Evolutionary conservation across 2,329 filamentous ascomycete genomes (phyloP).

Genomic region (Acephala macrosclerotiorum): DNA sequence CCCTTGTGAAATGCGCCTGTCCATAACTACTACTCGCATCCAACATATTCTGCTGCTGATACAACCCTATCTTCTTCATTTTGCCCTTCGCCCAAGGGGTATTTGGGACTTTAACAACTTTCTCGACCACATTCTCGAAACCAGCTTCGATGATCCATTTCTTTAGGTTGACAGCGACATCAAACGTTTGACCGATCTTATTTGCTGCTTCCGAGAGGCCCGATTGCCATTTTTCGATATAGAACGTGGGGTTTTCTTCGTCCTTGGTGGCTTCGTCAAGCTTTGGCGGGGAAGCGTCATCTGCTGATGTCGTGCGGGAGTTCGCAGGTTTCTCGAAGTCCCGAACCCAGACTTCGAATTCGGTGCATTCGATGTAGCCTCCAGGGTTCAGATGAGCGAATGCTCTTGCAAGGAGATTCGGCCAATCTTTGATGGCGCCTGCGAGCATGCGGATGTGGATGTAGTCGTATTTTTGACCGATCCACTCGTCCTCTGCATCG

Average conservation of each 20-base stretch:
- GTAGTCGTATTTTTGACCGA: conserved; percentile 40
- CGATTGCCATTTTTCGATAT: conserved; percentile 32
- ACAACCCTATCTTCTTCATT: conserved; percentile 45
- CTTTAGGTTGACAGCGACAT: conserved; percentile 29
- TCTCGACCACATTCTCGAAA: conserved; percentile 43
- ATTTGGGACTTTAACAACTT: conserved; percentile 28
- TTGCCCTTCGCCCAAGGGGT: conserved; percentile 50
- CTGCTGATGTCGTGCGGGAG: neutral
- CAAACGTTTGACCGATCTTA: conserved; percentile 43
- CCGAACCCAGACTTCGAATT: conserved; percentile 35
- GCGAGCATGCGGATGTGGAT: conserved; percentile 49
- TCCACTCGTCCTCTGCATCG: conserved; percentile 43
- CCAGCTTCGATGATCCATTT: conserved; percentile 46
- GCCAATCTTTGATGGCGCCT: conserved; percentile 46
- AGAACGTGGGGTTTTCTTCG: conserved; percentile 5
- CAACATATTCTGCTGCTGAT: conserved; percentile 35
- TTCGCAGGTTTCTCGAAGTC: conserved; percentile 19
- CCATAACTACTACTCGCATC: conserved; percentile 30
- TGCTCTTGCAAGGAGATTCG: conserved; percentile 31
- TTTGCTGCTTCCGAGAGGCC: conserved; percentile 41
- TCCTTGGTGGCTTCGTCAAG: neutral
- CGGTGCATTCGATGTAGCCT: conserved; percentile 37
- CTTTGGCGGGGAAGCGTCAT: neutral
- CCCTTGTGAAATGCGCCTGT: conserved; percentile 40
- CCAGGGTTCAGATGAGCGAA: conserved; percentile 35